phyloP scores from a whole-genome alignment of 2,329 filamentous ascomycete genomes.

The Aspergillus vadensis region DNA sequence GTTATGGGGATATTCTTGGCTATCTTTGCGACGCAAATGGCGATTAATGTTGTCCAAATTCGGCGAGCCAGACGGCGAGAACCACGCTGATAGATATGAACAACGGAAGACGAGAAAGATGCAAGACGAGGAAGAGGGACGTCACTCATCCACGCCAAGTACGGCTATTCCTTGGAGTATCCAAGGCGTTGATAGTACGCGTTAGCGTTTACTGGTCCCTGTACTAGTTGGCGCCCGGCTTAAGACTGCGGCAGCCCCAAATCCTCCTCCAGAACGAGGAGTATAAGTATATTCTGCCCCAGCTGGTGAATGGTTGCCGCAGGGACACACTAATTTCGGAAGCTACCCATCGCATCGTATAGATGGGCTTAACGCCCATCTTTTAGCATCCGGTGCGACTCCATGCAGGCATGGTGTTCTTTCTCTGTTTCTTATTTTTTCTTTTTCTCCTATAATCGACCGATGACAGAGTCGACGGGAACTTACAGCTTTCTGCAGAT shows the following conservation, averaged over 20 bases:
- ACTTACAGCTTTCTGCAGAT: not conserved
- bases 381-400: not conserved
- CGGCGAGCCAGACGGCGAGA: constrained; percentile 27
- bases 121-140: constrained; percentile 19
- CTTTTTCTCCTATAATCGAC: not conserved
- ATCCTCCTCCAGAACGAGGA: too few species aligned
- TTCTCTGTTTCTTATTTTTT: too few species aligned
- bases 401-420: not conserved
- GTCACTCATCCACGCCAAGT: constrained; percentile 1
- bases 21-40: constrained; percentile 35
- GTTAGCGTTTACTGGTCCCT: not conserved
- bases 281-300: not conserved
- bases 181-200: not conserved
- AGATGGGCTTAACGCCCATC: not conserved
- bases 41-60: constrained; percentile 31
- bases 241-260: too few species aligned
- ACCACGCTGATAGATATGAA: constrained; percentile 3
- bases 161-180: not conserved
- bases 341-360: not conserved
- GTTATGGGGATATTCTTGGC: constrained; percentile 36
- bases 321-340: too few species aligned
- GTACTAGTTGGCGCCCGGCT: too few species aligned
- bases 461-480: not conserved
- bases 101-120: constrained; percentile 7
- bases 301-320: not conserved